Percentiles rank a stretch among this genome's conserved stretches.
Conservation (phyloP, 441 rosid genomes). For the Geranium incanum region DNA sequence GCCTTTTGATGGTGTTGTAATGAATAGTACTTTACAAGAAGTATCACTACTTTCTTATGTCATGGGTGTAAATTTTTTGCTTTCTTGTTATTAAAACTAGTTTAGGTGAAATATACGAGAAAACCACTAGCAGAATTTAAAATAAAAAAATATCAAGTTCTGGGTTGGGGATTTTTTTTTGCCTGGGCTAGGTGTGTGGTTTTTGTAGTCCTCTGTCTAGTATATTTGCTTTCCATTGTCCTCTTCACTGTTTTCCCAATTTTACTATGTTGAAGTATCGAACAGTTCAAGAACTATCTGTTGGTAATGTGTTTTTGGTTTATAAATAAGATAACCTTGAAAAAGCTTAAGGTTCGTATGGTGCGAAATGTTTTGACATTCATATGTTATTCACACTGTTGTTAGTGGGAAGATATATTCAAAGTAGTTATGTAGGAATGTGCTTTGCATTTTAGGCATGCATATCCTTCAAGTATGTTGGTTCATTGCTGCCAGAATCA, state of each 20-base stretch:
- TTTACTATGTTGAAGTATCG: no score
- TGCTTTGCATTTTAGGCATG: background rate
- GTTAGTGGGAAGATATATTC: background rate
- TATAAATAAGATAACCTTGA: background rate
- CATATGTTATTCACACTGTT: background rate
- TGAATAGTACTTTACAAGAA: background rate
- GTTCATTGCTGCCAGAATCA: conserved; percentile 4
- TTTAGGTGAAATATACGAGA: background rate
- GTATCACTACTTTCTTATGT: background rate
- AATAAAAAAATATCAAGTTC: no score
- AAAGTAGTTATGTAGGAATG: background rate
- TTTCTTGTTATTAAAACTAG: background rate
- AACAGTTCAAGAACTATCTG: no score
- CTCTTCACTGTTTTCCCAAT: no score
- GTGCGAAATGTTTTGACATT: background rate
- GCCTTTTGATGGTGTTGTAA: background rate
- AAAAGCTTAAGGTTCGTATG: background rate
- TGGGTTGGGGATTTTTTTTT: no score
- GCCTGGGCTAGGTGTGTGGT: no score
- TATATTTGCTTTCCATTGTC: no score
- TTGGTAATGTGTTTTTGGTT: no score
- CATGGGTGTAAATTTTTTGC: background rate
- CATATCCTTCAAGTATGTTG: background rate
- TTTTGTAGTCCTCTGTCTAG: no score
- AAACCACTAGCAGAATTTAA: background rate